Base-by-base conservation (phyloP, 2,329 filamentous ascomycete genomes). In the Onygena corvina region DNA sequence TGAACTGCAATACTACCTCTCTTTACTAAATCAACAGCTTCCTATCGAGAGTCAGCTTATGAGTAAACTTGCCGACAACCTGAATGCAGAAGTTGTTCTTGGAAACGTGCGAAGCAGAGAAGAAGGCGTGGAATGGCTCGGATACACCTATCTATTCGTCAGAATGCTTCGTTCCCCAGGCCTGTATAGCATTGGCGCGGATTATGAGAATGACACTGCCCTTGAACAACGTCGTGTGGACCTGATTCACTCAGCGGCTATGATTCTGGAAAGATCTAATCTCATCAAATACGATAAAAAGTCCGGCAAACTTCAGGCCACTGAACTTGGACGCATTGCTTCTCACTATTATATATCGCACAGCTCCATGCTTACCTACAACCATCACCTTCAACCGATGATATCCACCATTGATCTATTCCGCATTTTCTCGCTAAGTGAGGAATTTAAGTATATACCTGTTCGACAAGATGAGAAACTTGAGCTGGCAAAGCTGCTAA, bases 291-390 rank as follows among this genome's bases (percentile, higher is more conserved):
- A 98, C 61, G 92, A 98, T 60, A 92, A 93, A 66, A 92, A 92
- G 67, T 82, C 83, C 1, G 92, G 93, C 21, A 85, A 81, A 59
- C 68, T 98, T 27, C 88, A 94, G 66, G 79, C 86, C 3, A 98
- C 92, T 0, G 92, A 98, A 65, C 81, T 98, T 49, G 92, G 93
- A 47, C 83, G 92, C 35, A 93, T 98, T 57, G 85, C 93, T 4
- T 96, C 90, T 11, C 92, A 98, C 66, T 98, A 98, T 72, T 98
- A 98, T 71, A 95, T 98, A 61, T 92, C 88, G 0, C 81, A 94
- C 66, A 86, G 80, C 57, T 96, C 90, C 11, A 98, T 98, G 92
- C 77, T 90, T 57, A 95, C 86, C 1, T 98, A 98, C 71, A 94
- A 94, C 64, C 86, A 85, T 62, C 83, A 96, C 57, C 86, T 98